These are phyloP conservation scores for Phytophthora sojae DNA, from an alignment of 352 stramenopile species.

Conservation along the genomic window DNA sequence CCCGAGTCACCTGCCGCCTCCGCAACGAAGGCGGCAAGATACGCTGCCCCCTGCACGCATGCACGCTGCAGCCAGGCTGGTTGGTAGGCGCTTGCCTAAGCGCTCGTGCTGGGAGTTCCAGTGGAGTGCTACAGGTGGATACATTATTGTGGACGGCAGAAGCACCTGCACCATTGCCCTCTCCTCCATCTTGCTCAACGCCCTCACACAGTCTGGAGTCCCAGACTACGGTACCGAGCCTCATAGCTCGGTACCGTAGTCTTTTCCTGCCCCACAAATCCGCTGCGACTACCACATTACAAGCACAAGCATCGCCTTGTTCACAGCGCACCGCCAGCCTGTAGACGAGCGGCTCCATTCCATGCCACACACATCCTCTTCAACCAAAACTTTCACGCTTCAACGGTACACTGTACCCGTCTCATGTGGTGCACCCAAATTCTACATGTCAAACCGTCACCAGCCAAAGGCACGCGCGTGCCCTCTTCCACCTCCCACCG, in stretches of 20 bases:
- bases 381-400: background rate
- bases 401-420: constrained; percentile 8
- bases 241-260: no score
- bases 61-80: background rate
- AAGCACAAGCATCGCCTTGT: background rate
- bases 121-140: no score
- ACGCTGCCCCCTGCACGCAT: background rate
- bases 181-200: no score
- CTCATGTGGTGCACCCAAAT: constrained; percentile 4
- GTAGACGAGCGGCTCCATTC: background rate
- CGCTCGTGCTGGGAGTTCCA: no score
- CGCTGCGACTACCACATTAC: background rate
- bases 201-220: no score
- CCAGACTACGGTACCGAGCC: no score
- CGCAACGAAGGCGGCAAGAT: background rate
- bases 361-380: background rate
- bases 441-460: constrained; percentile 1
- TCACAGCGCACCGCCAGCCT: background rate
- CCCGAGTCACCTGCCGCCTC: background rate
- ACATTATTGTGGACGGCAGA: no score
- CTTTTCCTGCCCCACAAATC: background rate
- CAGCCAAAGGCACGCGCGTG: constrained; percentile 8
- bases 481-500: background rate
- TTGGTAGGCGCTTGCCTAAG: background rate
- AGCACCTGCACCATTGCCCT: no score